phyloP scores from a whole-genome alignment of 2,329 filamentous ascomycete species.

The Claviceps humidiphila region DNA sequence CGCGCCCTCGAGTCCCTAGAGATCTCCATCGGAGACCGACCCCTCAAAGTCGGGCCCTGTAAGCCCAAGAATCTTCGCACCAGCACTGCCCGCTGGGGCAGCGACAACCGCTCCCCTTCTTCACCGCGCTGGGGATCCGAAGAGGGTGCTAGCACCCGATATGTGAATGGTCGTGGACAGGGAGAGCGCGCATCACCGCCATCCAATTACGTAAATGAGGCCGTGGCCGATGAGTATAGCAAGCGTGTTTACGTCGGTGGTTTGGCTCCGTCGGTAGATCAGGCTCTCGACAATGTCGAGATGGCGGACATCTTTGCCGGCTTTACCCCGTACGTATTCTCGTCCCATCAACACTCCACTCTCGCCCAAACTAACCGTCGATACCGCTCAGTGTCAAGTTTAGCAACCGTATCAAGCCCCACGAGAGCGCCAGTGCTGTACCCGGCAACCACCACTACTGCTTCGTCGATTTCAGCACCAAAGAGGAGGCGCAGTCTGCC shows the following conservation, averaged over 20 bases:
- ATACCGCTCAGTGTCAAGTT: slow-evolving; percentile 15
- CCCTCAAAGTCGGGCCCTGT: slow-evolving; percentile 52
- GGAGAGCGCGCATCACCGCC: neutral
- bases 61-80: slow-evolving; percentile 33
- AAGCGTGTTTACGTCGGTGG: slow-evolving; percentile 38
- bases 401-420: slow-evolving; percentile 44
- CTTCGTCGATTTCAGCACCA: slow-evolving; percentile 48
- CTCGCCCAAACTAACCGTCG: neutral
- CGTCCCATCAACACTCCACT: neutral
- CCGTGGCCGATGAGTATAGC: neutral
- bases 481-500: slow-evolving; percentile 39
- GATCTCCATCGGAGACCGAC: slow-evolving; percentile 40
- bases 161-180: neutral
- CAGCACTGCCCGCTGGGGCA: neutral
- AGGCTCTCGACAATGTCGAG: slow-evolving; percentile 31
- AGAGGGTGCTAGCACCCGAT: slow-evolving; percentile 19
- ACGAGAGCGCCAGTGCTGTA: slow-evolving; percentile 36
- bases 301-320: slow-evolving; percentile 32
- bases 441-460: slow-evolving; percentile 48
- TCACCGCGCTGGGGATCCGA: slow-evolving; percentile 30
- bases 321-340: slow-evolving; percentile 23
- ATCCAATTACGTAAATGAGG: neutral
- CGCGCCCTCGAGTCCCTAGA: slow-evolving; percentile 39
- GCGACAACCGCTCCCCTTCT: slow-evolving; percentile 5
- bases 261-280: slow-evolving; percentile 33